Evolutionary conservation across 345 rosid species (phyloP), one percentile per base, ranked within the genome.

Genomic region (Schrenkiella parvula): DNA sequence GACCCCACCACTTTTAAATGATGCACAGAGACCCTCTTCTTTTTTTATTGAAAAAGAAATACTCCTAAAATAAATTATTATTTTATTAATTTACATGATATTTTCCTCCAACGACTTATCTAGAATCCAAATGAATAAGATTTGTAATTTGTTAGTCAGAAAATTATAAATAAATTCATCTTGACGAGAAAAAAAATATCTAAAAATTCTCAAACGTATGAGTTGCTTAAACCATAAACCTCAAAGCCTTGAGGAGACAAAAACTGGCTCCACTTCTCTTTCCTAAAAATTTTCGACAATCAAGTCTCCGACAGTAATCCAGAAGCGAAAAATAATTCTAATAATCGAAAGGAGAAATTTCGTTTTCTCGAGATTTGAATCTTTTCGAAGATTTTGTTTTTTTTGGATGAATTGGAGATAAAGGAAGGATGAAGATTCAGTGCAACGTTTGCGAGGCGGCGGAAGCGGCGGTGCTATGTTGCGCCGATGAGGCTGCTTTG

Each of bases 401-500:
- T 19, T 43, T 15, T 53, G 47, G 47, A 75, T 72, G 77, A 31
- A 3, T 42, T 47, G 12, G 18, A 57, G 71, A 23, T 64, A 14
- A 66, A 51, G 66, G 58, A 21, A 38, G 44, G 65, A 93, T 93
- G 97, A 95, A 88, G 92, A 91, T 95, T 50, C 96, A 91, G 89
- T 95, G 99, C 70, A 91, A 91, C 90, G 97, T 91, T 34, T 95
- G 99, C 74, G 95, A 91, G 80, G 79, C 76, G 53, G 93, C 95
- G 77, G 99, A 89, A 85, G 99, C 99, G 35, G 82, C 72, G 70
- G 97, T 95, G 76, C 79, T 95, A 26, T 95, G 99, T 72, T 95
- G 99, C 73, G 97, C 99, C n/a, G 97, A 95, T 66, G 99, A 95
- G 84, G 99, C 99, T 64, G 99, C 97, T 22, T 78, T 95, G 54